Evolutionary conservation across 768 basidiomycete species (phyloP).

Genomic region (Exsudoporus frostii): DNA sequence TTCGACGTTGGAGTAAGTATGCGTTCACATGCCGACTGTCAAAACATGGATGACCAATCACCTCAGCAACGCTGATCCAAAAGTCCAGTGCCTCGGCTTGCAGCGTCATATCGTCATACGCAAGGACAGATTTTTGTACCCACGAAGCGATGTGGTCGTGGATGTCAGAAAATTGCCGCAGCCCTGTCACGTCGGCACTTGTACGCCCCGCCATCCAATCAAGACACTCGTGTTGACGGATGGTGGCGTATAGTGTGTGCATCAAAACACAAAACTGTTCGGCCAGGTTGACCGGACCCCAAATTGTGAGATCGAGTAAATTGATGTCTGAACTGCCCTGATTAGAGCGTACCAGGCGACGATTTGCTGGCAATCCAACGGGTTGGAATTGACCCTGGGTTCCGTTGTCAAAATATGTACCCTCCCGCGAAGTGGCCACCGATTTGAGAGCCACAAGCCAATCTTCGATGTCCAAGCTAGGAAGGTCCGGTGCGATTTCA

Average conservation of each 20-base stretch:
- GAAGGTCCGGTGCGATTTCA: constrained; percentile 17
- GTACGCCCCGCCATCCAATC: constrained; percentile 46
- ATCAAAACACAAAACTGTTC: constrained; percentile 82
- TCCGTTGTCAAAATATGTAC: constrained; percentile 3
- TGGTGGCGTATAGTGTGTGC: constrained; percentile 61
- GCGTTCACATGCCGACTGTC: neutral
- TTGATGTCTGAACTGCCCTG: neutral
- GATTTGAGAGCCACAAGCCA: constrained; percentile 14
- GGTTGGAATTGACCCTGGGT: neutral
- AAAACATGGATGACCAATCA: constrained; percentile 31
- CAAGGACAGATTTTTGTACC: constrained; percentile 64
- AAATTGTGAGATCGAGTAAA: constrained; percentile 34
- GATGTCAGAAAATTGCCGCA: constrained; percentile 53
- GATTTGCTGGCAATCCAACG: constrained; percentile 24
- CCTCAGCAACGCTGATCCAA: constrained; percentile 80
- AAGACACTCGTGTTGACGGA: constrained; percentile 74
- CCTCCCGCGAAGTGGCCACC: neutral
- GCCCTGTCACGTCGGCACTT: constrained; percentile 39
- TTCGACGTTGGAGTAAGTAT: neutral
- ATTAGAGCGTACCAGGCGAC: neutral
- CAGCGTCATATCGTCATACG: constrained; percentile 46
- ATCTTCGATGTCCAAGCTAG: constrained; percentile 28
- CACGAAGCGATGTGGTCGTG: constrained; percentile 63
- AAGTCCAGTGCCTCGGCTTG: constrained; percentile 61
- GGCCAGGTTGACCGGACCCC: constrained; percentile 69